Conservation (phyloP, 2,329 filamentous ascomycete species). For the Hymenoscyphus salicellus region DNA sequence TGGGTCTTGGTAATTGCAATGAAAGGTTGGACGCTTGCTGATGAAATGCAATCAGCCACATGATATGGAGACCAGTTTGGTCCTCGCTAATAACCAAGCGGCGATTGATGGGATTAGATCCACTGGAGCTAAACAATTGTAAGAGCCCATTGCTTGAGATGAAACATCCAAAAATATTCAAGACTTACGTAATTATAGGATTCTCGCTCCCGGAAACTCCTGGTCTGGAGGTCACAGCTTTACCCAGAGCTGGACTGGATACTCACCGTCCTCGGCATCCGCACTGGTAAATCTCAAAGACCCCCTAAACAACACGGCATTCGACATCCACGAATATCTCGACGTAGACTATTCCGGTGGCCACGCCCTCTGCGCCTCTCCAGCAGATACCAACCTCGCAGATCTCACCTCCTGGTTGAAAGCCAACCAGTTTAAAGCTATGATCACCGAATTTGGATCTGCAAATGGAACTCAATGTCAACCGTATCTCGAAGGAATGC, state of each 20-base stretch:
- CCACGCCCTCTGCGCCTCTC: slow-evolving; percentile 43
- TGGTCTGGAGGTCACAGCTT: slow-evolving; percentile 49
- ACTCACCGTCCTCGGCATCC: slow-evolving; percentile 40
- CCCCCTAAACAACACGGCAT: slow-evolving; percentile 46
- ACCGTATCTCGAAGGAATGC: slow-evolving; percentile 41
- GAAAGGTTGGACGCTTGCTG: too few species aligned
- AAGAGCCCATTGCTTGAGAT: not conserved
- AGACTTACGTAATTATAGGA: slow-evolving; percentile 22
- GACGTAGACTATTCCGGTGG: slow-evolving; percentile 47
- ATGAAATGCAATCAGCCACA: too few species aligned
- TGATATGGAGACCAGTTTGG: slow-evolving; percentile 46
- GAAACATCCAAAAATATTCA: not conserved
- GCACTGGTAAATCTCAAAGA: slow-evolving; percentile 45
- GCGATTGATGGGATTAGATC: slow-evolving; percentile 45
- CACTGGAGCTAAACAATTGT: slow-evolving; percentile 44
- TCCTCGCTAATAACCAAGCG: slow-evolving; percentile 48
- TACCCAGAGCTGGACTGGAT: slow-evolving; percentile 39
- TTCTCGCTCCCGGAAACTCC: slow-evolving; percentile 49
- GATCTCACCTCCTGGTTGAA: slow-evolving; percentile 46
- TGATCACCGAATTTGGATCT: slow-evolving; percentile 50
- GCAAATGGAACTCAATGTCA: slow-evolving; percentile 44
- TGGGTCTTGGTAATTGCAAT: too few species aligned
- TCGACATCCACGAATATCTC: slow-evolving; percentile 53
- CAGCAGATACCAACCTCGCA: slow-evolving; percentile 41
- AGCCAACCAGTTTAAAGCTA: slow-evolving; percentile 45